Evolutionary conservation across 345 rosid genomes (phyloP).

Genomic region (Gynandropsis gynandra): DNA sequence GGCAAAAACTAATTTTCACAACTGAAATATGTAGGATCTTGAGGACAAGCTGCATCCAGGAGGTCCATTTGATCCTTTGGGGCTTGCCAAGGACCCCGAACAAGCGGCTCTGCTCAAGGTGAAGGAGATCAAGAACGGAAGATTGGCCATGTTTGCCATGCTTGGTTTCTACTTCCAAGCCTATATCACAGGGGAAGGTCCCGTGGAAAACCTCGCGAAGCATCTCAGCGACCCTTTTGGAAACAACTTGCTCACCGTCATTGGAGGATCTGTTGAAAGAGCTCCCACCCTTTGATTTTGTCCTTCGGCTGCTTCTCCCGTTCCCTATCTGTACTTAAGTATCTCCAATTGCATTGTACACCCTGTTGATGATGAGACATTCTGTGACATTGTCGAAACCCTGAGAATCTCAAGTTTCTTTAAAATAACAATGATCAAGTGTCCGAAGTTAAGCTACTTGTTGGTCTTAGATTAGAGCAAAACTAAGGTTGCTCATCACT

Average conservation of each 20-base stretch:
- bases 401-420: slow-evolving; percentile 12
- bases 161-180: slow-evolving; percentile 83
- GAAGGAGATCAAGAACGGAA: slow-evolving; percentile 93
- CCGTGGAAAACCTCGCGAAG: slow-evolving; percentile 82
- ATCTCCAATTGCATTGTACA: slow-evolving; percentile 23
- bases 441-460: too few species aligned
- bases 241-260: slow-evolving; percentile 95
- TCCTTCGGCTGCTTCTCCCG: too few species aligned
- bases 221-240: slow-evolving; percentile 97
- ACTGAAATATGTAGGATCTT: slow-evolving; percentile 41
- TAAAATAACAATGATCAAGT: background rate
- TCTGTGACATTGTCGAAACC: slow-evolving; percentile 21
- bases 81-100: slow-evolving; percentile 87
- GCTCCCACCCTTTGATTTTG: slow-evolving; percentile 63
- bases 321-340: too few species aligned
- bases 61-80: slow-evolving; percentile 95
- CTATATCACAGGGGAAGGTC: slow-evolving; percentile 92
- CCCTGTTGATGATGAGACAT: slow-evolving; percentile 15
- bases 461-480: too few species aligned
- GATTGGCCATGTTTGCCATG: slow-evolving; percentile 97
- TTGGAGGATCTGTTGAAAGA: slow-evolving; percentile 69
- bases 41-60: slow-evolving; percentile 99
- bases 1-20: background rate
- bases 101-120: slow-evolving; percentile 90
- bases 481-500: too few species aligned